A percentile compares a stretch with the other conserved stretches of the same genome.
phyloP scores from a whole-genome alignment of 176 grass and related monocot genomes.

The Aegilops speltoides region DNA sequence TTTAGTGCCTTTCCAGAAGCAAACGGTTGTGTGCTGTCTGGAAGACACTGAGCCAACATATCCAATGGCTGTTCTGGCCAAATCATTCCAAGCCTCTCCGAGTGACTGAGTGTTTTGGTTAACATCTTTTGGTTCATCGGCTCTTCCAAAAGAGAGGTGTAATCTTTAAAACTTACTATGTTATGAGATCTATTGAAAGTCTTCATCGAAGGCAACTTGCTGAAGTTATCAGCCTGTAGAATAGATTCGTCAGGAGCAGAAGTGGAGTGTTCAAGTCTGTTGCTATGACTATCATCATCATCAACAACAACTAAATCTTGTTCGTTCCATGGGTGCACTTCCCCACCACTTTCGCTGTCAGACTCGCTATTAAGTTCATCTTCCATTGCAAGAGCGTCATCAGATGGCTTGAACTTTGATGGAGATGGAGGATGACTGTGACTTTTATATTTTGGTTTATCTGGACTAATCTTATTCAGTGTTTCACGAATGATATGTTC shows the following conservation, averaged over 20 bases:
- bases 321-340: slow-evolving; percentile 56
- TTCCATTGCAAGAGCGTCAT: slow-evolving; percentile 70
- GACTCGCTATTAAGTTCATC: slow-evolving; percentile 64
- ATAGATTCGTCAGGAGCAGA: slow-evolving; percentile 23
- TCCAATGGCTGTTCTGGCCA: slow-evolving; percentile 91
- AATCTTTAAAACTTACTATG: slow-evolving; percentile 47
- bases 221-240: slow-evolving; percentile 22
- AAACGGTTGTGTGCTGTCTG: slow-evolving; percentile 29
- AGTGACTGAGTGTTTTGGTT: slow-evolving; percentile 65
- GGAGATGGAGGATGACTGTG: slow-evolving; percentile 89
- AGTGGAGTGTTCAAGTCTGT: slow-evolving; percentile 6
- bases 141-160: slow-evolving; percentile 35
- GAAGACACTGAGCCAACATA: slow-evolving; percentile 47
- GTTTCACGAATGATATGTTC: slow-evolving; percentile 81
- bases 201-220: slow-evolving; percentile 45
- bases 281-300: slow-evolving; percentile 28
- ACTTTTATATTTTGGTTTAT: slow-evolving; percentile 84
- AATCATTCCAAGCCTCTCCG: slow-evolving; percentile 85
- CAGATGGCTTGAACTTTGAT: slow-evolving; percentile 78
- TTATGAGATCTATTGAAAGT: slow-evolving; percentile 57
- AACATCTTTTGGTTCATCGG: slow-evolving; percentile 58
- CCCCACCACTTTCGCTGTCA: slow-evolving; percentile 65
- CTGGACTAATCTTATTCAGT: slow-evolving; percentile 77
- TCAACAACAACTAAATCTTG: slow-evolving; percentile 30
- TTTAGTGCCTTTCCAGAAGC: slow-evolving; percentile 49